Evolutionary conservation across 768 basidiomycete species (phyloP).

Genomic region (Tricholoma matsutake): DNA sequence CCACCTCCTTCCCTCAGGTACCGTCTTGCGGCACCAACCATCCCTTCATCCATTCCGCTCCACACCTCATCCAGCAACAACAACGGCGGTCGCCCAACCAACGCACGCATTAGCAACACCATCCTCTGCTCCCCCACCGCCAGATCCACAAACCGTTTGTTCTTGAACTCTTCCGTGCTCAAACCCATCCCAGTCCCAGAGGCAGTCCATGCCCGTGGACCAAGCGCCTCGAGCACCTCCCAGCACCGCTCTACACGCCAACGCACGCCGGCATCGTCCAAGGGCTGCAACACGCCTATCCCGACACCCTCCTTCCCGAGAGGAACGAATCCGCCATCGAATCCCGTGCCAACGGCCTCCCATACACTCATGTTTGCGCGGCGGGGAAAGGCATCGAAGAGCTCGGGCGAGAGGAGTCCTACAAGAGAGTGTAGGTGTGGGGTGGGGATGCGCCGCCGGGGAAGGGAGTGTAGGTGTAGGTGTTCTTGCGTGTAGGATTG

Average conservation of each 20-base stretch:
- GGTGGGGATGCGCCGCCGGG: slow-evolving; percentile 64
- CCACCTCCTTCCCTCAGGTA: slow-evolving; percentile 60
- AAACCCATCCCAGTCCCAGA: slow-evolving; percentile 3
- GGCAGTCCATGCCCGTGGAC: slow-evolving; percentile 50
- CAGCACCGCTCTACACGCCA: slow-evolving; percentile 40
- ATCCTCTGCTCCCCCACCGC: slow-evolving; percentile 75
- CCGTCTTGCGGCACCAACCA: slow-evolving; percentile 60
- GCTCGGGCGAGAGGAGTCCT: slow-evolving; percentile 84
- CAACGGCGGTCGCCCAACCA: slow-evolving; percentile 71
- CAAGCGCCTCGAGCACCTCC: slow-evolving; percentile 63
- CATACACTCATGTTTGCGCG: slow-evolving; percentile 63
- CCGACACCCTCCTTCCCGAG: slow-evolving; percentile 43
- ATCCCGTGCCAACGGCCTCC: slow-evolving; percentile 86
- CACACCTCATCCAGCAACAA: slow-evolving; percentile 90
- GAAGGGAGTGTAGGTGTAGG: slow-evolving; percentile 43
- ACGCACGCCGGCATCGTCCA: slow-evolving; percentile 29
- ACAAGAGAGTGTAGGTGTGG: slow-evolving; percentile 61
- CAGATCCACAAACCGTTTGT: slow-evolving; percentile 57
- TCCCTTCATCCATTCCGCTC: slow-evolving; percentile 85
- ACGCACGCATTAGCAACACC: slow-evolving; percentile 80
- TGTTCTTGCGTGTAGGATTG: slow-evolving; percentile 80
- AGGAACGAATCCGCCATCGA: slow-evolving; percentile 78
- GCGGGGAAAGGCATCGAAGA: slow-evolving; percentile 87
- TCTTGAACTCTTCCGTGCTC: slow-evolving; percentile 41
- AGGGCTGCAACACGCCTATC: slow-evolving; percentile 35